These are phyloP conservation scores for Tulasnella sp. DNA, from an alignment of 768 basidiomycete genomes.

Conservation along the genomic window DNA sequence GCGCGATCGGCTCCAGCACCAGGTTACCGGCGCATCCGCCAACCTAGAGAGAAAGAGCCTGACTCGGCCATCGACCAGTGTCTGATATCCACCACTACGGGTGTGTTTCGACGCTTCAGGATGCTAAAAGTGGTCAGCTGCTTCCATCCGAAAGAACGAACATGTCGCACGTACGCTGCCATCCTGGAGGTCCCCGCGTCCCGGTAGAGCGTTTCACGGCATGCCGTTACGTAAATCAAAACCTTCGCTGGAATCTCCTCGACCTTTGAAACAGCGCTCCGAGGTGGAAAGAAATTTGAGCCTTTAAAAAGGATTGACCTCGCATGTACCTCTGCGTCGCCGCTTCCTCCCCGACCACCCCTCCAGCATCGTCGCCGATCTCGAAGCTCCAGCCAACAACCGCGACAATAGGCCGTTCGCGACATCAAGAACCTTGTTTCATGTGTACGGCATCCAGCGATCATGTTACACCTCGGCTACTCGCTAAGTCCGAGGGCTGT, in stretches of 20 bases:
- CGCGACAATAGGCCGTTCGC: neutral
- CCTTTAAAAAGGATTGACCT: conserved; percentile 6
- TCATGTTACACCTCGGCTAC: neutral
- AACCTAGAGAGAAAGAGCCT: neutral
- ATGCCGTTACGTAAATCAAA: conserved; percentile 18
- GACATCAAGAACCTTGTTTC: neutral
- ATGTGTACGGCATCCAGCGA: neutral
- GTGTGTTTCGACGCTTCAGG: neutral
- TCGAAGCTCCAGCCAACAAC: neutral
- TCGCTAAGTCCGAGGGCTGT: neutral
- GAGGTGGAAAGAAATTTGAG: neutral
- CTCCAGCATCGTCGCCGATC: neutral
- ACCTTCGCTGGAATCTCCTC: neutral
- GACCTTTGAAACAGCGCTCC: conserved; percentile 7
- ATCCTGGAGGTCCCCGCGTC: neutral
- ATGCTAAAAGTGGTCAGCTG: neutral
- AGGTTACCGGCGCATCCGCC: neutral
- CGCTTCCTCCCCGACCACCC: neutral
- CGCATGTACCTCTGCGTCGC: too few species aligned
- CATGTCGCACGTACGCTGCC: neutral
- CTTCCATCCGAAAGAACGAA: neutral
- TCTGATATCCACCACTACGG: neutral
- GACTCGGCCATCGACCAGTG: neutral
- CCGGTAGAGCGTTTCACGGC: neutral
- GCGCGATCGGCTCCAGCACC: conserved; percentile 1